Percentiles rank a stretch among this genome's conserved stretches.
phyloP scores from a whole-genome alignment of 2,329 filamentous ascomycete genomes.

The Penicillium glabrum region DNA sequence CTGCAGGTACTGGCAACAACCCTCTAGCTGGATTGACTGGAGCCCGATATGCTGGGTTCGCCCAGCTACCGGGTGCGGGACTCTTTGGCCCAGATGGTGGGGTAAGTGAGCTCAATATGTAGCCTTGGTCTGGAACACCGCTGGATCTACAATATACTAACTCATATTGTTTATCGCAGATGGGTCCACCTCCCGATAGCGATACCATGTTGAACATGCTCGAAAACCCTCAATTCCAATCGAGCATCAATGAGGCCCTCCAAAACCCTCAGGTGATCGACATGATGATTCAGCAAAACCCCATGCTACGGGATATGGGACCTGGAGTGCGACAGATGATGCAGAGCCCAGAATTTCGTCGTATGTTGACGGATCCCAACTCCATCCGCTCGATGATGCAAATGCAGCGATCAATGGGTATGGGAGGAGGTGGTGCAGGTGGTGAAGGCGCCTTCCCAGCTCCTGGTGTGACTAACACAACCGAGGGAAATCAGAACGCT shows the following conservation, averaged over 20 bases:
- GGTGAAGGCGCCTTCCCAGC: conserved; percentile 71
- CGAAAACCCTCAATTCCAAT: conserved; percentile 80
- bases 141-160: neutral
- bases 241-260: conserved; percentile 89
- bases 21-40: conserved; percentile 87
- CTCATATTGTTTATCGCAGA: conserved; percentile 54
- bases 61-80: conserved; percentile 80
- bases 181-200: conserved; percentile 81
- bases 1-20: conserved; percentile 69
- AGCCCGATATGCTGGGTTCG: conserved; percentile 88
- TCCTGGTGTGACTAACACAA: conserved; percentile 87
- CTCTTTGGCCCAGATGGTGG: conserved; percentile 94
- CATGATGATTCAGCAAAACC: conserved; percentile 90
- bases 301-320: conserved; percentile 69
- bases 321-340: conserved; percentile 81
- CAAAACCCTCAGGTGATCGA: conserved; percentile 94
- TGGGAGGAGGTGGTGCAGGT: conserved; percentile 49
- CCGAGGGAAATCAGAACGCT: conserved; percentile 48
- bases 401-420: conserved; percentile 67
- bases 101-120: conserved; percentile 56
- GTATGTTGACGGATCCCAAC: conserved; percentile 90
- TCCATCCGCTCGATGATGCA: conserved; percentile 78
- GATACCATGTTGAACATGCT: conserved; percentile 84
- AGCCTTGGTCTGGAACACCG: neutral
- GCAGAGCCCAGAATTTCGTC: conserved; percentile 81